Evolutionary conservation across 2,329 filamentous ascomycete genomes (phyloP).

Genomic region (Aspergillus ustus): DNA sequence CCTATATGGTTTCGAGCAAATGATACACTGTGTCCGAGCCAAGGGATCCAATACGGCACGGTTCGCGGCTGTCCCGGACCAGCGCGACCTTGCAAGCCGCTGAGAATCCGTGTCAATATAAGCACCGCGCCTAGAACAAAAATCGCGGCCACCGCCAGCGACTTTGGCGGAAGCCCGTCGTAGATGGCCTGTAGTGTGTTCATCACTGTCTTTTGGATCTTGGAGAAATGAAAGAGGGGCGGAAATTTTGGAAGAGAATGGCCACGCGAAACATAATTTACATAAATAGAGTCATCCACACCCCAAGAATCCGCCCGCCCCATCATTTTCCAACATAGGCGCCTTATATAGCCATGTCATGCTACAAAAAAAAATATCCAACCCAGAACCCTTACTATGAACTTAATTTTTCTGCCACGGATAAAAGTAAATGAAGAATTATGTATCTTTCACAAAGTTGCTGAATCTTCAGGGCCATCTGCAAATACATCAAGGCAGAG

Average conservation of each 20-base stretch:
- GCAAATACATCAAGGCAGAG: no score
- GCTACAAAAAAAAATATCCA: not conserved
- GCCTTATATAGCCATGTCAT: not conserved
- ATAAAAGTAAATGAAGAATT: no score
- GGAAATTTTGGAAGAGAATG: conserved; percentile 24
- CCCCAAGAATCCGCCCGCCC: not conserved
- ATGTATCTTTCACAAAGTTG: no score
- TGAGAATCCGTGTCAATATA: conserved; percentile 41
- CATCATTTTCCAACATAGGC: not conserved
- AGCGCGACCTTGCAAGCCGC: conserved; percentile 39
- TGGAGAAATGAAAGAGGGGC: not conserved
- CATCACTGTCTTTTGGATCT: conserved; percentile 1
- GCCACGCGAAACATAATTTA: conserved; percentile 29
- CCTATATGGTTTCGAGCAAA: conserved; percentile 52
- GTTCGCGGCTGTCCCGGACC: conserved; percentile 48
- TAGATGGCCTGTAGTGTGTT: conserved; percentile 24
- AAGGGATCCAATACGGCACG: conserved; percentile 64
- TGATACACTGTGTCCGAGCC: conserved; percentile 58
- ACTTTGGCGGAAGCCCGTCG: conserved; percentile 28
- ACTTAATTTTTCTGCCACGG: not conserved
- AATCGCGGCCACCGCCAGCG: conserved; percentile 32
- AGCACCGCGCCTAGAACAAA: conserved; percentile 30
- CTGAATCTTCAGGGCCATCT: no score
- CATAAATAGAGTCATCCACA: not conserved
- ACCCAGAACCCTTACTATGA: not conserved